Percentiles rank a stretch among this genome's conserved stretches.
Conservation (phyloP, 805 yeast genomes). For the Candida patagonica region DNA sequence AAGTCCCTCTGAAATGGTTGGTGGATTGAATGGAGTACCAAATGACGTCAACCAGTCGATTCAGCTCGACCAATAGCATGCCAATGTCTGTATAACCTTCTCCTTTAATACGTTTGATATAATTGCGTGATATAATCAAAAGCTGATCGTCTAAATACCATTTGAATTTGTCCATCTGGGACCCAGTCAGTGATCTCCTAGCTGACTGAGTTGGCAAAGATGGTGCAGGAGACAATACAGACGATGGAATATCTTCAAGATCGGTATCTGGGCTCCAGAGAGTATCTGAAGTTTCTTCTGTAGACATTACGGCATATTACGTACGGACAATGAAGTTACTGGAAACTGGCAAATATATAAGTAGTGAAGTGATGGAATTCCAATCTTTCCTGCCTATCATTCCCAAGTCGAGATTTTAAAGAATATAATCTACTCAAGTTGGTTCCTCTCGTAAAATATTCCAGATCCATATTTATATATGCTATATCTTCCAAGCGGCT, state of each 20-base stretch:
- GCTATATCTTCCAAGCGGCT: too few species aligned
- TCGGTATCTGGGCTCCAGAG: too few species aligned
- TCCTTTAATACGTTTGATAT: slow-evolving; percentile 15
- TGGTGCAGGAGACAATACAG: slow-evolving; percentile 8
- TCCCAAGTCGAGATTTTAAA: too few species aligned
- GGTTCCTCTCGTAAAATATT: too few species aligned
- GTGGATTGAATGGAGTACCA: slow-evolving; percentile 49
- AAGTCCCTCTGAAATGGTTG: slow-evolving; percentile 27
- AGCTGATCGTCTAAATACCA: slow-evolving; percentile 19
- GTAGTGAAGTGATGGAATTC: too few species aligned
- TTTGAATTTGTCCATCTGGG: slow-evolving; percentile 15
- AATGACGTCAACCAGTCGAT: slow-evolving; percentile 42
- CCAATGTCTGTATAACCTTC: slow-evolving; percentile 14
- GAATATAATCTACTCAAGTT: too few species aligned
- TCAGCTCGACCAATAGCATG: slow-evolving; percentile 33
- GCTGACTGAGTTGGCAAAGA: neutral
- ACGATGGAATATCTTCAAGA: slow-evolving; percentile 1
- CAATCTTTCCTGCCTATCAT: too few species aligned
- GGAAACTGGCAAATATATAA: too few species aligned
- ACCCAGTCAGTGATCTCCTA: slow-evolving; percentile 8
- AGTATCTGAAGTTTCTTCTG: too few species aligned
- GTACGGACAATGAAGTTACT: too few species aligned
- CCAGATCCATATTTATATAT: too few species aligned
- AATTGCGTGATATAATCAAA: slow-evolving; percentile 17
- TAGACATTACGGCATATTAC: too few species aligned